phyloP scores from a whole-genome alignment of 2,329 filamentous ascomycete genomes.

The Cadophora malorum region DNA sequence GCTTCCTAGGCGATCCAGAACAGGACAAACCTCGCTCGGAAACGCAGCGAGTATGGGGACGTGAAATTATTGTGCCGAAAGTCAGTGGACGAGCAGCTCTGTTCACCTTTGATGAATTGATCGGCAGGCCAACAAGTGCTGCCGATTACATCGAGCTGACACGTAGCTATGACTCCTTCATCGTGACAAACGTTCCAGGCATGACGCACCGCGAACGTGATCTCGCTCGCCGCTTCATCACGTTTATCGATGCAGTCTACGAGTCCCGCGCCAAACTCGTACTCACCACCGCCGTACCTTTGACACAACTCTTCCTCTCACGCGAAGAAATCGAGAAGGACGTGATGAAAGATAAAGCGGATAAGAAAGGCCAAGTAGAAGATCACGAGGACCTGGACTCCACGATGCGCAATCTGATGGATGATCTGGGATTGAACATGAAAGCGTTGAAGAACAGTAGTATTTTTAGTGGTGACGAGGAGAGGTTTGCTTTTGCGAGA shows the following conservation, averaged over 20 bases:
- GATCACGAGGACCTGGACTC: constrained; percentile 58
- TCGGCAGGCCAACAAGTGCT: constrained; percentile 85
- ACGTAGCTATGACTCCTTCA: constrained; percentile 88
- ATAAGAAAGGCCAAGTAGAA: constrained; percentile 49
- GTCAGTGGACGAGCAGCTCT: constrained; percentile 88
- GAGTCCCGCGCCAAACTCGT: constrained; percentile 93
- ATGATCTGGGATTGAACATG: constrained; percentile 86
- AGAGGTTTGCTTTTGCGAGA: constrained; percentile 93
- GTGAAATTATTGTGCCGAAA: constrained; percentile 84
- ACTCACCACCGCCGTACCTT: constrained; percentile 84
- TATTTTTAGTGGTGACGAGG: constrained; percentile 93
- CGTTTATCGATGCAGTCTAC: constrained; percentile 96
- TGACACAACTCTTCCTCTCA: constrained; percentile 86
- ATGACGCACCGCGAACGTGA: constrained; percentile 91
- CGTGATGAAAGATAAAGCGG: constrained; percentile 53
- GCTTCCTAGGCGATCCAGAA: constrained; percentile 86
- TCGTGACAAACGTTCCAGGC: constrained; percentile 87
- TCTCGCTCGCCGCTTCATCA: constrained; percentile 91
- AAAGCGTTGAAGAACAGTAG: constrained; percentile 82
- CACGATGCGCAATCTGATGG: constrained; percentile 81
- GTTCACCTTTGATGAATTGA: constrained; percentile 93
- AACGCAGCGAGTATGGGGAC: constrained; percentile 87
- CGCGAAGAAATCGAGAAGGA: constrained; percentile 70
- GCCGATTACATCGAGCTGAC: constrained; percentile 95
- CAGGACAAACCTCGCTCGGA: constrained; percentile 77